phyloP scores from a whole-genome alignment of 1,139 yeast genomes.

The Sugiyamaella castrensis region DNA sequence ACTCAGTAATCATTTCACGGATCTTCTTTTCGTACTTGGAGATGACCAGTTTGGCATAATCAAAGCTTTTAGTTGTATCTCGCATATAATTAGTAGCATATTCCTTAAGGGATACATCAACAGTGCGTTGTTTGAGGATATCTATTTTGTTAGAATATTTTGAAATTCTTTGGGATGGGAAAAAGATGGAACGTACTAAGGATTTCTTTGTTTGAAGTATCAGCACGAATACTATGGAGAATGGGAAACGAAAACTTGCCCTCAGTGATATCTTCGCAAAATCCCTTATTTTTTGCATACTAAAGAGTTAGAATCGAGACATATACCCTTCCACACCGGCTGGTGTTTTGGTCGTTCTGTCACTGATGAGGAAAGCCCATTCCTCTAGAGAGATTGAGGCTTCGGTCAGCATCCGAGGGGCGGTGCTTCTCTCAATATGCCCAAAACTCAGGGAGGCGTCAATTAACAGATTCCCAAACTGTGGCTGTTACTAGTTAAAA shows the following conservation, averaged over 20 bases:
- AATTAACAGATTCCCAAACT: neutral
- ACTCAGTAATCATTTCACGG: constrained; percentile 20
- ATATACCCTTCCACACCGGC: neutral
- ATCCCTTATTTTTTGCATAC: constrained; percentile 68
- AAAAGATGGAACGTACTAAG: constrained; percentile 24
- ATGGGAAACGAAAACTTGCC: constrained; percentile 88
- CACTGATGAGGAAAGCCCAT: too few relatives aligned
- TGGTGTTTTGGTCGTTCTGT: too few relatives aligned
- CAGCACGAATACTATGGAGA: constrained; percentile 54
- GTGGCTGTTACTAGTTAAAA: too few relatives aligned
- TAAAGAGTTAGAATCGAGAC: constrained; percentile 12
- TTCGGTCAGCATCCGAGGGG: too few relatives aligned
- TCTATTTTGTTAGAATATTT: constrained; percentile 17
- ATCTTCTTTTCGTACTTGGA: constrained; percentile 23
- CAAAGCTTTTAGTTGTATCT: constrained; percentile 43
- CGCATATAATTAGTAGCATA: constrained; percentile 50
- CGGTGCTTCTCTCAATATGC: too few relatives aligned
- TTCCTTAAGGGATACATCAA: constrained; percentile 44
- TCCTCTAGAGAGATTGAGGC: too few relatives aligned
- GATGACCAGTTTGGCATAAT: constrained; percentile 34
- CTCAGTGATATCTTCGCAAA: constrained; percentile 83
- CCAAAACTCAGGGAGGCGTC: constrained; percentile 16
- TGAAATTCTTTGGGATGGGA: neutral
- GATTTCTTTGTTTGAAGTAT: constrained; percentile 40
- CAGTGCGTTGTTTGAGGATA: constrained; percentile 42